phyloP scores from a whole-genome alignment of 306 rosid species.

The Pyrus betulifolia region DNA sequence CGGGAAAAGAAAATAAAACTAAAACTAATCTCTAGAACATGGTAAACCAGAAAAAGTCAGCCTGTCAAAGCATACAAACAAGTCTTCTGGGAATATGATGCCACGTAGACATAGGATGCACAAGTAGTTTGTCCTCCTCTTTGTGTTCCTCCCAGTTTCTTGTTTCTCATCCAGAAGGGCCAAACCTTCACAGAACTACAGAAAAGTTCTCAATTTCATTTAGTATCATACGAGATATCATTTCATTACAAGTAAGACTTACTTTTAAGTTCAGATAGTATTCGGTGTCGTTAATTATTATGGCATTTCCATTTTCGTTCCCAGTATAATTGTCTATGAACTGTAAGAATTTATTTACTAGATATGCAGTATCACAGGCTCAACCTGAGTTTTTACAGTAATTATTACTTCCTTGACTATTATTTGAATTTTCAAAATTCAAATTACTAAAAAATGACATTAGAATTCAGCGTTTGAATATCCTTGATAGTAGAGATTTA shows the following conservation, averaged over 20 bases:
- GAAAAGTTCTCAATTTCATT: background rate
- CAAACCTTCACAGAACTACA: background rate
- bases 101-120: slow-evolving; percentile 1
- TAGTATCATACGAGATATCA: background rate
- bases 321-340: background rate
- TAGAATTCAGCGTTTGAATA: background rate
- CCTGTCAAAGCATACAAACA: background rate
- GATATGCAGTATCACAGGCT: background rate
- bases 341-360: background rate
- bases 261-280: background rate
- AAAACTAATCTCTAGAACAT: background rate
- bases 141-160: background rate
- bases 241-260: background rate
- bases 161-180: slow-evolving; percentile 3
- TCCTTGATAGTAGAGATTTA: background rate
- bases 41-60: background rate
- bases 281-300: background rate
- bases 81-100: background rate
- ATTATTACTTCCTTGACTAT: background rate
- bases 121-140: background rate
- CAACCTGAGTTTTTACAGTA: background rate
- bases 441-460: background rate
- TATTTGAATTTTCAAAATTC: background rate
- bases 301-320: background rate
- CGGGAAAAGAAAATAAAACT: background rate